A percentile compares a stretch with the other conserved stretches of the same genome.
Evolutionary conservation across 2,329 filamentous ascomycete species (phyloP).

Genomic region (Aspergillus brunneoviolaceus): DNA sequence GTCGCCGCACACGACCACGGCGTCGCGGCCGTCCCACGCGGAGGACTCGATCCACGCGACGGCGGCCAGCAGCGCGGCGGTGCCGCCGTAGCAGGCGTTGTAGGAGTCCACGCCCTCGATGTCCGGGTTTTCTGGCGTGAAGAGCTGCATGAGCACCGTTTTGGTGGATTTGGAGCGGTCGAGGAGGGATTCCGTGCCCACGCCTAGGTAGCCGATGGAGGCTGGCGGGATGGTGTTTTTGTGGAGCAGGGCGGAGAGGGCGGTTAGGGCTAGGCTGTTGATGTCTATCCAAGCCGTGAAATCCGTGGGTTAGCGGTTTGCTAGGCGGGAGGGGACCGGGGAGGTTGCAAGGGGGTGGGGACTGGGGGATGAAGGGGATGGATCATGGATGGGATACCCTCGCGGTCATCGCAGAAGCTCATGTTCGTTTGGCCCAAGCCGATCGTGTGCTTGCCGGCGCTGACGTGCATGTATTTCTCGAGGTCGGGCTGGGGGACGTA

Average conservation of each 20-base stretch:
- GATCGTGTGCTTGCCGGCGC: constrained; percentile 83
- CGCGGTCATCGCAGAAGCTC: constrained; percentile 86
- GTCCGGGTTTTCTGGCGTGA: constrained; percentile 74
- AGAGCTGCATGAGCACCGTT: constrained; percentile 83
- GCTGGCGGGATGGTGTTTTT: constrained; percentile 81
- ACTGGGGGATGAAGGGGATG: too few species aligned
- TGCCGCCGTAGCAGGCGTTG: constrained; percentile 85
- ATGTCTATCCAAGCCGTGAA: constrained; percentile 62
- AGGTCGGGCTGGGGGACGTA: constrained; percentile 81
- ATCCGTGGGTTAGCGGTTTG: background rate
- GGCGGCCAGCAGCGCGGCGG: constrained; percentile 79
- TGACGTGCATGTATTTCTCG: constrained; percentile 82
- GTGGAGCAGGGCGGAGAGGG: constrained; percentile 71
- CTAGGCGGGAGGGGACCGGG: background rate
- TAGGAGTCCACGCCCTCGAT: constrained; percentile 79
- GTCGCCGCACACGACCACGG: constrained; percentile 75
- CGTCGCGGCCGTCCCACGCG: constrained; percentile 80
- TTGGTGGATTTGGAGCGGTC: constrained; percentile 93
- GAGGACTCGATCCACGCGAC: constrained; percentile 86
- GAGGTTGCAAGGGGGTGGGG: background rate
- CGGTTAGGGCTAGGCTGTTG: constrained; percentile 81
- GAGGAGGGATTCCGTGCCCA: constrained; percentile 80
- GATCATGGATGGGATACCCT: constrained; percentile 56
- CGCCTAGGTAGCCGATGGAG: constrained; percentile 76
- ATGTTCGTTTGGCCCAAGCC: constrained; percentile 88